Percentiles rank a stretch among this genome's conserved stretches.
phyloP scores from a whole-genome alignment of 75 land plant species.

The Selaginella moellendorffii region DNA sequence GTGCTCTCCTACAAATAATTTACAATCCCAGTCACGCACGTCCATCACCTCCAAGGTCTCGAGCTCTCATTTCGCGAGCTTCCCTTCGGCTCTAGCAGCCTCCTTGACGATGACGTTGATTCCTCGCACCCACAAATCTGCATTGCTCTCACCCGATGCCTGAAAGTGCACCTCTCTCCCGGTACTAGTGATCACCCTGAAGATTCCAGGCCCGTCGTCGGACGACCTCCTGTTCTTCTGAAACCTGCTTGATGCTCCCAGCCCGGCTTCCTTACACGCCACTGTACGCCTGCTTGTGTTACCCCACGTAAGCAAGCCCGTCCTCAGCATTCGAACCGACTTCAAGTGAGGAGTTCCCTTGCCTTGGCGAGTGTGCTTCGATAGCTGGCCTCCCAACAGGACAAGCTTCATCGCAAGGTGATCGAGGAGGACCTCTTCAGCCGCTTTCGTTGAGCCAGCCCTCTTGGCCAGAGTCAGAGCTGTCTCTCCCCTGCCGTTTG shows the following conservation, averaged over 20 bases:
- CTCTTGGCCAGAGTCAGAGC: slow-evolving; percentile 53
- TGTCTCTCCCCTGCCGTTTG: slow-evolving; percentile 48
- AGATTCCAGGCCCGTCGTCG: slow-evolving; percentile 31
- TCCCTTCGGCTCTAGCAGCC: slow-evolving; percentile 9
- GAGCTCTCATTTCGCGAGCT: background rate
- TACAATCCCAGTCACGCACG: too few species aligned
- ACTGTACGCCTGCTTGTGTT: slow-evolving; percentile 44
- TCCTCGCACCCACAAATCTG: slow-evolving; percentile 81
- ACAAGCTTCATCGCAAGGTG: slow-evolving; percentile 50
- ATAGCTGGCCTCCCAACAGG: slow-evolving; percentile 29
- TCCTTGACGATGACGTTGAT: slow-evolving; percentile 42
- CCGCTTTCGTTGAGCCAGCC: slow-evolving; percentile 12
- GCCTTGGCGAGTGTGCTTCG: slow-evolving; percentile 67
- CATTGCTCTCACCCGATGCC: slow-evolving; percentile 34
- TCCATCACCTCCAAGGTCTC: too few species aligned
- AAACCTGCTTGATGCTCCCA: slow-evolving; percentile 43
- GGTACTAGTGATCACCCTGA: slow-evolving; percentile 41
- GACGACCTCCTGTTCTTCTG: slow-evolving; percentile 38
- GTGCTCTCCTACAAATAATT: too few species aligned
- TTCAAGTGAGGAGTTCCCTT: slow-evolving; percentile 62
- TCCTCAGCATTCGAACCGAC: slow-evolving; percentile 36
- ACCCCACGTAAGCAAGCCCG: slow-evolving; percentile 58
- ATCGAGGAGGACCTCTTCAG: slow-evolving; percentile 45
- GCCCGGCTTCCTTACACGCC: slow-evolving; percentile 35
- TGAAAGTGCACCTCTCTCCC: slow-evolving; percentile 70